Conservation (phyloP, 2,329 filamentous ascomycete species). For the Fusarium miscanthi region DNA sequence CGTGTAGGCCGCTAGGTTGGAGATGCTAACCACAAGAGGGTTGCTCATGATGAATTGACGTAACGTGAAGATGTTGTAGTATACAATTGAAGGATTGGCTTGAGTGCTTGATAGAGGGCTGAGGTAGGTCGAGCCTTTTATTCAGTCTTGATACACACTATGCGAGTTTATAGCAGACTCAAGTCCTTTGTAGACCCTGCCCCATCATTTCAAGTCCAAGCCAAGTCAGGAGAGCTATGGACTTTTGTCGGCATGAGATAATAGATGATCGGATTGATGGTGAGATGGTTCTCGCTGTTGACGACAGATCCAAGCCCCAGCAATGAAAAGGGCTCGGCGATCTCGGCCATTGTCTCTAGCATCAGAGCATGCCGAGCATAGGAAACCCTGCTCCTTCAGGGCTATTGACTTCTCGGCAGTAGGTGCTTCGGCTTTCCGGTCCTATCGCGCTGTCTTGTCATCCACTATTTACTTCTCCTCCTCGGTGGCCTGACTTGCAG, state of each 20-base stretch:
- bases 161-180: neutral
- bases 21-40: slow-evolving; percentile 28
- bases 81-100: neutral
- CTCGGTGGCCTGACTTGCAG: slow-evolving; percentile 9
- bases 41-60: slow-evolving; percentile 24
- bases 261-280: neutral
- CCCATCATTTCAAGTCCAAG: neutral
- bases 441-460: neutral
- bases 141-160: neutral
- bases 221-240: slow-evolving; percentile 8
- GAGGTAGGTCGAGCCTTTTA: neutral
- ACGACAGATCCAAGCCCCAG: neutral
- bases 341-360: neutral
- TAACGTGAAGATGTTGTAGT: neutral
- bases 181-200: neutral
- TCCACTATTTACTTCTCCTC: neutral
- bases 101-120: fast-evolving
- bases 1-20: slow-evolving; percentile 35
- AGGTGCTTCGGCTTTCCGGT: neutral
- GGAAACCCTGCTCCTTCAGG: neutral
- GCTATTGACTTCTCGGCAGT: neutral
- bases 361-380: neutral
- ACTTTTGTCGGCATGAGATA: neutral
- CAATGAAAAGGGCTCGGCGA: neutral
- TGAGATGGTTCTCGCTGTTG: neutral